These are phyloP conservation scores for Babesia bovis DNA, from an alignment of 169 alveolate genomes.

Conservation along the genomic window DNA sequence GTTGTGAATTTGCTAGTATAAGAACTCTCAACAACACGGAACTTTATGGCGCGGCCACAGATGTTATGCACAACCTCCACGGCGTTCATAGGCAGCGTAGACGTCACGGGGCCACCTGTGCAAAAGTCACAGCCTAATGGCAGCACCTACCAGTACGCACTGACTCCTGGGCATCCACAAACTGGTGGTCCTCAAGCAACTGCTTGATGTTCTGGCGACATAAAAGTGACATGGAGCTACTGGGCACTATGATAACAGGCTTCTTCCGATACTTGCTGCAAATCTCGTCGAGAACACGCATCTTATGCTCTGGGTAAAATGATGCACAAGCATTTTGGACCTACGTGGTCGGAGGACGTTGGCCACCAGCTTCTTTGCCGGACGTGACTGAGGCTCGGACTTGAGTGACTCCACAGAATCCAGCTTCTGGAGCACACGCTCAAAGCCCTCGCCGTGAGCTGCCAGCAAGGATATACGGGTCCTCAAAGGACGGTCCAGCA, in stretches of 20 bases:
- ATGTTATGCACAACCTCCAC: constrained; percentile 70
- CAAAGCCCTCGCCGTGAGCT: constrained; percentile 61
- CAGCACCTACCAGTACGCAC: constrained; percentile 14
- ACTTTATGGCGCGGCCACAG: constrained; percentile 67
- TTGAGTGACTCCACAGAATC: constrained; percentile 11
- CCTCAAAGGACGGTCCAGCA: constrained; percentile 52
- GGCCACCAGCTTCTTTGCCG: neutral
- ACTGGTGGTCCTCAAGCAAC: constrained; percentile 59
- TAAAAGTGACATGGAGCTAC: constrained; percentile 54
- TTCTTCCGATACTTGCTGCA: constrained; percentile 72
- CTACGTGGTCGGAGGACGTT: constrained; percentile 5
- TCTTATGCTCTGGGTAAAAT: constrained; percentile 11
- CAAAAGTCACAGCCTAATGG: constrained; percentile 18
- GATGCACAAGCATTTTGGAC: neutral
- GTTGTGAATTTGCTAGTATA: constrained; percentile 65
- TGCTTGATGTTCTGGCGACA: constrained; percentile 54
- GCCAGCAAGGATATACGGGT: constrained; percentile 53
- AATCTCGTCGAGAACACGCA: constrained; percentile 73
- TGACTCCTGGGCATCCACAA: constrained; percentile 51
- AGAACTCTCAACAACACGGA: constrained; percentile 72
- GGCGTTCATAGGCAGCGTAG: constrained; percentile 64
- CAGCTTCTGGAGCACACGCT: constrained; percentile 47
- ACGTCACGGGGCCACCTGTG: constrained; percentile 36
- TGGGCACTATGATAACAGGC: constrained; percentile 71
- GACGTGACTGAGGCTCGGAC: neutral